Evolutionary conservation across 1,284 basidiomycete species (phyloP).

Genomic region (Polyporus tsugae): DNA sequence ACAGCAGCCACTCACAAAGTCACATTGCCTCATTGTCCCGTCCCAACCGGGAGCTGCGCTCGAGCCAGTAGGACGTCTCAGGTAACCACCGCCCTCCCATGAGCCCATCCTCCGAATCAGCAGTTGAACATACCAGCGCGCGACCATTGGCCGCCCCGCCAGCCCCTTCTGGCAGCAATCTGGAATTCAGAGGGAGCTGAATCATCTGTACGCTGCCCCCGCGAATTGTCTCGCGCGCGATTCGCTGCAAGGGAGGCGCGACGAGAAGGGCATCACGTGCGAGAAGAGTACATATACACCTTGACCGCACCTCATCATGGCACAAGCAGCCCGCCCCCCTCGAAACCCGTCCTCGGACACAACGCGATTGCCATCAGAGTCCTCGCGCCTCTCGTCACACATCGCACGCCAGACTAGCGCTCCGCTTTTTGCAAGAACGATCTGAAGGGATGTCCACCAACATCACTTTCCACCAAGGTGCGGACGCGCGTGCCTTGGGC

Average conservation of each 20-base stretch:
- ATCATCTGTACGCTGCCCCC: slow-evolving; percentile 25
- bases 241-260: slow-evolving; percentile 25
- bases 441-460: slow-evolving; percentile 75
- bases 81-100: slow-evolving; percentile 21
- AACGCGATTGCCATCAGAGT: not conserved
- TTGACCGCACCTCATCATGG: slow-evolving; percentile 30
- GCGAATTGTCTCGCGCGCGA: slow-evolving; percentile 24
- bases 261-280: slow-evolving; percentile 31
- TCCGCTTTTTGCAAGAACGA: not conserved
- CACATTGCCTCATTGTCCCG: not conserved
- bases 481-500: slow-evolving; percentile 22
- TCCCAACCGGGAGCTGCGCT: slow-evolving; percentile 9
- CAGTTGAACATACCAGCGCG: slow-evolving; percentile 23
- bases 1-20: not conserved
- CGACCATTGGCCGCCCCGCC: slow-evolving; percentile 23
- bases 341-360: slow-evolving; percentile 1
- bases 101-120: not conserved
- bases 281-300: slow-evolving; percentile 27
- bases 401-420: not conserved
- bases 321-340: slow-evolving; percentile 26
- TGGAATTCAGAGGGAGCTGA: slow-evolving; percentile 32
- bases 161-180: slow-evolving; percentile 18
- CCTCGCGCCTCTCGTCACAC: not conserved
- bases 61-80: slow-evolving; percentile 29
- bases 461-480: slow-evolving; percentile 83